Base-by-base conservation (phyloP, 805 yeast species). In the Starmera dryadoides region DNA sequence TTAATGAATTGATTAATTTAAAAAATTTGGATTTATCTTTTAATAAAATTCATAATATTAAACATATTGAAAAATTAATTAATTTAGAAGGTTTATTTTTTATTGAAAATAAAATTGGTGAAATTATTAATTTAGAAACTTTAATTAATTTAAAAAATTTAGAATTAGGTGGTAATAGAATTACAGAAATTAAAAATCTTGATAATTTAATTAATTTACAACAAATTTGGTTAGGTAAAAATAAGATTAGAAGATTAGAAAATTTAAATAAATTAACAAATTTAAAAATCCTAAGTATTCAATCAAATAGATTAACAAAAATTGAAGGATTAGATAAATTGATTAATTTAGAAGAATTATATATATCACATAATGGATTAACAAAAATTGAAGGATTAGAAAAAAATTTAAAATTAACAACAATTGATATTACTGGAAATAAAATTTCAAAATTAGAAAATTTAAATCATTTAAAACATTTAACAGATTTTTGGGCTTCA, bases 401-500 rank as follows among this genome's bases (percentile, higher is more conserved):
- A 4, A 68, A 79, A 19, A 78, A 86, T 53, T 46, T 48, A 15
- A 82, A 85, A 36, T 68, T 93, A 38, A 74, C 70, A 9, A 83
- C 84, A 0, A 59, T 93, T 42, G 99, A 93, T 56, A 71, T 93
- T 17, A 82, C 97, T 0, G 75, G 85, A 2, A 93, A 93, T 58
- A 66, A 67, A 42, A 69, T 93, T 30, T 49, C 69, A 4, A 70
- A 73, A 37, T 61, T 93, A 32, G 80, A 77, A 42, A 79, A 82
- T 46, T 48, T 93, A 38, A 61, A 67, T 1, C 93, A 84, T 49
- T 69, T 93, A 42, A 58, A 48, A 1, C 53, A 80, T n/a, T 68
- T 93, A 42, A 88, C 96, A 8, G 99, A 93, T 60, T 66, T 93
- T 39, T 93, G 99, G 98, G 87, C 94, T 20, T 84, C 96, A 0